These are phyloP conservation scores for Striga asiatica DNA, from an alignment of 257 asterid genomes.

Conservation along the genomic window DNA sequence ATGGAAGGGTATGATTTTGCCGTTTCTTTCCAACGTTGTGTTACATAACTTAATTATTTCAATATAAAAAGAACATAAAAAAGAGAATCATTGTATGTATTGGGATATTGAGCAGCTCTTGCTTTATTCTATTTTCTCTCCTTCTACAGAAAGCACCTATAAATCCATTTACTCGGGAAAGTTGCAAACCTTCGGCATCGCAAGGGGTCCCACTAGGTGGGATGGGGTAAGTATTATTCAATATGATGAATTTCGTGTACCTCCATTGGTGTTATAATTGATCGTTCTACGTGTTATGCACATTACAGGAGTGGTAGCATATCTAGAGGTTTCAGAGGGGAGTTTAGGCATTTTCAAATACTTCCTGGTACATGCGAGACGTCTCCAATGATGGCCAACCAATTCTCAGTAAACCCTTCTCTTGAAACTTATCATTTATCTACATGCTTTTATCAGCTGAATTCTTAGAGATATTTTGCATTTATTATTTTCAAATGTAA, in stretches of 20 bases:
- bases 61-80: no score
- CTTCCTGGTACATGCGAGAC: slow-evolving; percentile 93
- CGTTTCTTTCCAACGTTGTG: slow-evolving; percentile 1
- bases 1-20: slow-evolving; percentile 72
- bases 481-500: no score
- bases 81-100: no score
- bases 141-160: slow-evolving; percentile 87
- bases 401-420: slow-evolving; percentile 69
- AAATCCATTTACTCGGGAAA: slow-evolving; percentile 83
- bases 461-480: no score
- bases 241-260: background rate
- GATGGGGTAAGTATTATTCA: slow-evolving; percentile 68
- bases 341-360: slow-evolving; percentile 85
- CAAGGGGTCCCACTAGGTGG: slow-evolving; percentile 99
- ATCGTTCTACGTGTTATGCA: slow-evolving; percentile 13
- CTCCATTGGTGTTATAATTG: background rate
- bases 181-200: slow-evolving; percentile 93
- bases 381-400: slow-evolving; percentile 96
- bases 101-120: background rate
- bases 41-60: no score
- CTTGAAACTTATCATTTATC: slow-evolving; percentile 13
- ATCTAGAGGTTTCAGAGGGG: slow-evolving; percentile 98
- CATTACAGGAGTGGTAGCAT: slow-evolving; percentile 98
- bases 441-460: background rate
- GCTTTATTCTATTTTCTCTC: background rate